Evolutionary conservation across 2,329 filamentous ascomycete species (phyloP), one percentile per base, ranked within the genome.

Genomic region (Lecanicillium sp.): DNA sequence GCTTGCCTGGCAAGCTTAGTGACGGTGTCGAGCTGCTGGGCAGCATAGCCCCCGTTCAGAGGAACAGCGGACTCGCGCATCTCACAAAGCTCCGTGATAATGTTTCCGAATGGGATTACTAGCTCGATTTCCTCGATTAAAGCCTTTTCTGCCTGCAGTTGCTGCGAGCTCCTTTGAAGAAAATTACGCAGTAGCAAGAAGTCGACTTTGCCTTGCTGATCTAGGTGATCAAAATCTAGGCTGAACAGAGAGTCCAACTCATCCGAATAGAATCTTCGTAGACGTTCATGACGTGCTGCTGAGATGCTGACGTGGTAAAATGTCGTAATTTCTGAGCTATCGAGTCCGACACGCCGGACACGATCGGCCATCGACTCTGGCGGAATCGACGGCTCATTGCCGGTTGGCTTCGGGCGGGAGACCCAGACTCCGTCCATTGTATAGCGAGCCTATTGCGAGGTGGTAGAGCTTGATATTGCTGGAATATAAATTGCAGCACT

Each of bases 241-340:
- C 40, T 33, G 15, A 45, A 44, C 1, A 60, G 41, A 1, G 46
- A 37, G 2, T 52, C 48, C 0, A 73, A 56, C 42, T 75, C 65
- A 1, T 60, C 46, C 1, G 49, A 38, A 43, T 65, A 66, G 48
- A 64, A 76, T 11, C 50, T 42, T 2, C 56, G 43, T 1, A 76
- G 47, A 2, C 62, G 60, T 4, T 52, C 35, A 34, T 59, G 55
- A 0, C 71, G 61, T 2, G 50, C 52, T 0, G 56, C 47, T 0
- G 72, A 73, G 29, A 67, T 60, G 1, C 54, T 53, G 43, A 75
- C 63, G 36, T 64, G 67, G 53, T 73, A 73, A 47, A 71, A 75
- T 2, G 51, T 52, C 8, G 62, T 51, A 3, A 77, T 53, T n/a
- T 73, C 65, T 7, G 54, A 43, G 3, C 72, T 43, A 40, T 77